Evolutionary conservation across 345 rosid species (phyloP), one percentile per base, ranked within the genome.

Genomic region (Eucalyptus decipiens): DNA sequence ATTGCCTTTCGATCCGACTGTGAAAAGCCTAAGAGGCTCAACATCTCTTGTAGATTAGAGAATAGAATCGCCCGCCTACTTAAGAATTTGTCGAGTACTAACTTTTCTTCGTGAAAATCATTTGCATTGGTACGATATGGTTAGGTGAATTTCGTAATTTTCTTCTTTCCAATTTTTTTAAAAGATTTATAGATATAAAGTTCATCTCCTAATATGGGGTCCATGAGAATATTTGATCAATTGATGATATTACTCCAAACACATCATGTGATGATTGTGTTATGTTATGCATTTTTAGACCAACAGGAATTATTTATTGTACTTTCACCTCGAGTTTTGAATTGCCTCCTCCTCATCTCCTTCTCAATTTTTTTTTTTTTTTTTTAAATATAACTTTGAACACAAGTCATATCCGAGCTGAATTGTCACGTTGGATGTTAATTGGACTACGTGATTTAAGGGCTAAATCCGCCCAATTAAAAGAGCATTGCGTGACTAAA

Each of bases 21-120:
- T 14, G 69, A 65, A 30, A 65, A 6, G 72, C 5, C 18, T n/a
- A n/a, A 1, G 34, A 30, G 17, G 72, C 9, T 52, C 58, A 8
- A 8, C 56, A 52, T 52, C 24, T 65, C 37, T 9, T 4, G 19
- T 0, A 1, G 11, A 65, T 3, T 32, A 15, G 32, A 15, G 37
- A n/a, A 15, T n/a, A 30, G 2, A 30, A 13, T 62, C 11, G 2
- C 37, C 76, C 0, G 21, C 37, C 37, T 0, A 3, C 21, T 65
- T 7, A 30, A 30, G 37, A 16, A 65, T 65, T 11, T n/a, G 76
- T 30, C 0, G 18, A 12, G 19, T 65, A 15, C 37, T 6, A n/a
- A 32, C 72, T 65, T 65, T 65, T 65, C 10, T 30, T 13, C 9
- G 19, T 30, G 0, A 65, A 65, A 65, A 15, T 65, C 19, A 65